Conservation (phyloP, 2,329 filamentous ascomycete species). For the Fusarium pilosicola region DNA sequence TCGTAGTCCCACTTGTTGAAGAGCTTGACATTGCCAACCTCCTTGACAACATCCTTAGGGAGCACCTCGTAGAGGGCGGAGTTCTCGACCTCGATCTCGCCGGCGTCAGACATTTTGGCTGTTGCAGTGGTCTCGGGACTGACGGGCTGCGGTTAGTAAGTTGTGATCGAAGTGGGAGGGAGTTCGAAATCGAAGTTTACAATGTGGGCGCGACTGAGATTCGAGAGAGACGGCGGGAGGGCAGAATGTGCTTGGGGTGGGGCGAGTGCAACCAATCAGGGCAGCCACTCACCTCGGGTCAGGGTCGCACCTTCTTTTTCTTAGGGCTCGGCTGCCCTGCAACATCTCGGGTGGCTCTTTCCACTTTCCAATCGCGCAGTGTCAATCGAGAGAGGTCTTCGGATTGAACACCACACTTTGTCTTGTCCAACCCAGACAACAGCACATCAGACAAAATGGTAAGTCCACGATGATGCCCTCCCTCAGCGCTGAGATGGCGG, state of each 20-base stretch:
- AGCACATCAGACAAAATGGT: conserved; percentile 59
- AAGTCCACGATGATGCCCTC: conserved; percentile 40
- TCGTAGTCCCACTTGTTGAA: conserved; percentile 99
- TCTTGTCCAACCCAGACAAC: conserved; percentile 52
- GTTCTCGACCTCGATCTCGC: conserved; percentile 92
- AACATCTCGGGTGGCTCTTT: conserved; percentile 47
- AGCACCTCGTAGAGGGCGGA: conserved; percentile 80
- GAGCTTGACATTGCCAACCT: conserved; percentile 93
- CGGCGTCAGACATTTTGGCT: conserved; percentile 89
- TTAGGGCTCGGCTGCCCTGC: conserved; percentile 38
- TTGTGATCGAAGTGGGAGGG: conserved; percentile 47
- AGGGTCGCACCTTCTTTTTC: conserved; percentile 16
- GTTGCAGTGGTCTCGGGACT: conserved; percentile 50
- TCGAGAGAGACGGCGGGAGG: conserved; percentile 8
- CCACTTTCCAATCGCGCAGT: conserved; percentile 14
- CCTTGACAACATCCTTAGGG: conserved; percentile 89
- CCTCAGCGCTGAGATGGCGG: neutral
- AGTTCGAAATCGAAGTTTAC: conserved; percentile 44
- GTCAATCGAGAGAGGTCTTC: conserved; percentile 17
- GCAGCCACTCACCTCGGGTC: neutral
- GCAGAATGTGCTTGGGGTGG: conserved; percentile 14
- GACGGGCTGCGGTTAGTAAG: conserved; percentile 50
- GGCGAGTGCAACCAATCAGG: neutral
- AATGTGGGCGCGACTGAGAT: conserved; percentile 21
- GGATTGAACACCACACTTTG: conserved; percentile 42